Evolutionary conservation across 805 yeast species (phyloP), one percentile per base, ranked within the genome.

Genomic region (Candida maris): DNA sequence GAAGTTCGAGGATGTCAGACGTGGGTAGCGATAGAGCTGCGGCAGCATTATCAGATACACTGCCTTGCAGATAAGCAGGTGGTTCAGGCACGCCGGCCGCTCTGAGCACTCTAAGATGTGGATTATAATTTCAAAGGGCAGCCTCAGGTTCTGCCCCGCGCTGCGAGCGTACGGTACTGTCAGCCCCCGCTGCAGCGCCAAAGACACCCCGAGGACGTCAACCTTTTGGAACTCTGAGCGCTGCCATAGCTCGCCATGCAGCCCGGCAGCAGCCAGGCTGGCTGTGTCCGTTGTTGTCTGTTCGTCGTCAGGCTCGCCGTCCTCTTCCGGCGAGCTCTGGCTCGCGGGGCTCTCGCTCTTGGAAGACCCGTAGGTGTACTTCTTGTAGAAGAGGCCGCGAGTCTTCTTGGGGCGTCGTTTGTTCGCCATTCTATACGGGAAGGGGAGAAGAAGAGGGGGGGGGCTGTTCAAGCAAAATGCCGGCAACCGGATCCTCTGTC

Each of bases 361-460:
- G 19, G 70, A 67, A 9, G 29, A 9, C 21, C 75, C 70, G 48
- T 77, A 78, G 30, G 74, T 87, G 57, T 85, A 86, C 59, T 81
- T 74, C 59, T 79, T 72, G 62, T 85, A 88, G 25, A 53, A 54
- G 5, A 89, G 88, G 38, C 88, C 87, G 44, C 81, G 79, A 31
- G 73, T 68, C 69, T 88, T 83, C 68, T 82, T 83, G 8, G 96
- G 88, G 57, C 97, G 73, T 53, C 89, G 65, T 61, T 87, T 88
- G 62, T 88, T 88, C 22, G 88, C 96, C 81, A 88, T 88, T 14
- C 29, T 26, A n/a, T n/a, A n/a, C n/a, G n/a, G n/a, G n/a, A n/a
- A n/a, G n/a, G n/a, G n/a, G n/a, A n/a, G n/a, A n/a, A n/a, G n/a
- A n/a, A n/a, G n/a, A n/a, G n/a, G n/a, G n/a, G n/a, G n/a, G n/a